Percentiles rank a stretch among this genome's conserved stretches.
These are phyloP conservation scores for Fusarium sp. DNA, from an alignment of 2,329 filamentous ascomycete genomes.

Conservation along the genomic window DNA sequence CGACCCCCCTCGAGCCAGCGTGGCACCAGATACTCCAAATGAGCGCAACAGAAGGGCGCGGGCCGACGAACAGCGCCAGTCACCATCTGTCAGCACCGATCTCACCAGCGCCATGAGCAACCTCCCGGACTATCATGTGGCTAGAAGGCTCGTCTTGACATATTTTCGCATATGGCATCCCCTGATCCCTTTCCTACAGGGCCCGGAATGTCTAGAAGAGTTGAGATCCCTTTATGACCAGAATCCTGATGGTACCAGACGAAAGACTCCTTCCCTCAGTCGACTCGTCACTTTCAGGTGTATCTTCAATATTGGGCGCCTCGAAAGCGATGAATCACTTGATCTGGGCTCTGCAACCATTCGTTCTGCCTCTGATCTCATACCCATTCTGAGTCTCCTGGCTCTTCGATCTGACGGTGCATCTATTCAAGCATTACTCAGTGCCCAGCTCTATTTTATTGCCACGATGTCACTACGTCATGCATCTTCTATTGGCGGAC, in stretches of 20 bases:
- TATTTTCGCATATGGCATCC: conserved; percentile 69
- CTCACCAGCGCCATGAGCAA: background rate
- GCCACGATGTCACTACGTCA: conserved; percentile 64
- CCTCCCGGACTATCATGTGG: conserved; percentile 42
- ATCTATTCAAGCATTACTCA: conserved; percentile 65
- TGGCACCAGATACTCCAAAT: background rate
- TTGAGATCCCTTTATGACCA: conserved; percentile 59
- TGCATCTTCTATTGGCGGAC: conserved; percentile 64
- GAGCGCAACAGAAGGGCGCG: no score
- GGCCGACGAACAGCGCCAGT: no score
- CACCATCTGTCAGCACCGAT: no score
- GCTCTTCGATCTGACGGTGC: conserved; percentile 60
- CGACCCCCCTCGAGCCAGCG: background rate
- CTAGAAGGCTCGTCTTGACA: conserved; percentile 61
- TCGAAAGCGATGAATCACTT: conserved; percentile 44
- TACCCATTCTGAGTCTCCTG: conserved; percentile 55
- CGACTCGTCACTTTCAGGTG: conserved; percentile 63
- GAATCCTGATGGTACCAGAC: conserved; percentile 17
- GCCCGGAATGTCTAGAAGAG: conserved; percentile 63
- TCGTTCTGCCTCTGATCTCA: conserved; percentile 56
- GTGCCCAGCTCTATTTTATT: conserved; percentile 64
- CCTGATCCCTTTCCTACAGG: conserved; percentile 67
- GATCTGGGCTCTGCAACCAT: conserved; percentile 53
- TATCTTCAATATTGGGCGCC: conserved; percentile 63
- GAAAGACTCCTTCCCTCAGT: conserved; percentile 42